Conservation (phyloP, 208 protist species). For the Crithidia thermophila region DNA sequence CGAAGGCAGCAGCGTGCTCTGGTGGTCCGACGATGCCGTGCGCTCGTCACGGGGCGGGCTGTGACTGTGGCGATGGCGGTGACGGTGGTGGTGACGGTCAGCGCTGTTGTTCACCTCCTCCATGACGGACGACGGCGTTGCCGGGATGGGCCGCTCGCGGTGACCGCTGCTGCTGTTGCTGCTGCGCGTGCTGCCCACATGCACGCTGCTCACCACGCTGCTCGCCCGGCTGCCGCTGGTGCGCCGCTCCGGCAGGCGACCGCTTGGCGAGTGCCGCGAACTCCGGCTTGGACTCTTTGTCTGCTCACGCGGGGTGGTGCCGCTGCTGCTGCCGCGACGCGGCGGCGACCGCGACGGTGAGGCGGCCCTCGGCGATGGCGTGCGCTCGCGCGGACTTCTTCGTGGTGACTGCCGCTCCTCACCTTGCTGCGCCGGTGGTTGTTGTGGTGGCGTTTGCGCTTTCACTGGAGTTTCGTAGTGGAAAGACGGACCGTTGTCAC, state of each 20-base stretch:
- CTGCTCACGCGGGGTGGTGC: background rate
- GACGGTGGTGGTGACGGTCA: background rate
- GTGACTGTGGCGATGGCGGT: constrained; percentile 6
- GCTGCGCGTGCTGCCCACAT: background rate
- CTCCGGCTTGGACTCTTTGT: constrained; percentile 7
- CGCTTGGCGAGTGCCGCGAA: background rate
- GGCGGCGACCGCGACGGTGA: background rate
- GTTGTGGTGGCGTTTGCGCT: too few species aligned
- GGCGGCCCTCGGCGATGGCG: background rate
- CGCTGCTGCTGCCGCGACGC: background rate
- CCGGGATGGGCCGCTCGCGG: constrained; percentile 14
- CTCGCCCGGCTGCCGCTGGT: background rate
- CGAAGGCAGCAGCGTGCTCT: background rate
- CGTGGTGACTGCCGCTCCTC: background rate
- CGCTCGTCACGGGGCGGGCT: constrained; percentile 5
- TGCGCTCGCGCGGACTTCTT: background rate
- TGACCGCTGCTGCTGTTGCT: background rate
- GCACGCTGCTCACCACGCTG: background rate
- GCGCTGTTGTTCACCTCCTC: constrained; percentile 1
- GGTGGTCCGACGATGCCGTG: background rate
- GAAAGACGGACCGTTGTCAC: constrained; percentile 10
- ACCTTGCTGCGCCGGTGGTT: too few species aligned
- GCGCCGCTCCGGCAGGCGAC: constrained; percentile 5
- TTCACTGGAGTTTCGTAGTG: constrained; percentile 16
- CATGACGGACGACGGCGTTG: constrained; percentile 2